Evolutionary conservation across 2,329 filamentous ascomycete genomes (phyloP), one percentile per base, ranked within the genome.

Genomic region (Aureobasidium leucospermi): DNA sequence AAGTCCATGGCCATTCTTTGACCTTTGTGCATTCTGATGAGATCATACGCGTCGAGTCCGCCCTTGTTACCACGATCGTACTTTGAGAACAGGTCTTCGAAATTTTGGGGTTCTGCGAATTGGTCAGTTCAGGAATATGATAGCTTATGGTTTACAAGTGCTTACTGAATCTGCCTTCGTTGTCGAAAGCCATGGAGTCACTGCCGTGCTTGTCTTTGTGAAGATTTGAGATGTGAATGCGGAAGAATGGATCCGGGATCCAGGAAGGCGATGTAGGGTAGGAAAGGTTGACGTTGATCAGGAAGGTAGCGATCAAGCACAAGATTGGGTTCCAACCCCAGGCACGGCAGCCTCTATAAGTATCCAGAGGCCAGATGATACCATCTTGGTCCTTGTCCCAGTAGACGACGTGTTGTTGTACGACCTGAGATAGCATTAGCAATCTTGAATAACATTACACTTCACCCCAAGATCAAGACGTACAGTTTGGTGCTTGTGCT

Each of bases 331-430:
- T 70, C 68, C 77, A 81, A 28, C 79, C 79, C 15, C 79, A 72
- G 4, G 68, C 67, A 46, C 74, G 70, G 65, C 79, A 79, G 10
- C 78, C 78, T 16, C 61, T 51, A 67, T 74, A 82, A 2, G 79
- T 82, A 66, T 82, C 80, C 1, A 62, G 65, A 0, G 81, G 79
- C 75, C 75, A 81, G 61, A 83, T 78, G n/a, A 82, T 68, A 36
- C 77, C 77, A 65, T 82, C 80, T 31, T 68, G 64, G 65, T 82
- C 79, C 9, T 69, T 64, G 66, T 83, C 80, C 63, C 79, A 83
- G 71, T 79, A 82, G 23, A 71, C 70, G 64, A 75, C 74, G 66
- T 83, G 81, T 64, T 83, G 80, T 65, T 81, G 78, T 3, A 83
- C 72, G 11, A 81, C 75, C 67, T 66, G 58, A 15, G 55, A 45